A percentile compares a stretch with the other conserved stretches of the same genome.
Conservation (phyloP, 176 grass and related monocot genomes). For the Elaeis guineensis region DNA sequence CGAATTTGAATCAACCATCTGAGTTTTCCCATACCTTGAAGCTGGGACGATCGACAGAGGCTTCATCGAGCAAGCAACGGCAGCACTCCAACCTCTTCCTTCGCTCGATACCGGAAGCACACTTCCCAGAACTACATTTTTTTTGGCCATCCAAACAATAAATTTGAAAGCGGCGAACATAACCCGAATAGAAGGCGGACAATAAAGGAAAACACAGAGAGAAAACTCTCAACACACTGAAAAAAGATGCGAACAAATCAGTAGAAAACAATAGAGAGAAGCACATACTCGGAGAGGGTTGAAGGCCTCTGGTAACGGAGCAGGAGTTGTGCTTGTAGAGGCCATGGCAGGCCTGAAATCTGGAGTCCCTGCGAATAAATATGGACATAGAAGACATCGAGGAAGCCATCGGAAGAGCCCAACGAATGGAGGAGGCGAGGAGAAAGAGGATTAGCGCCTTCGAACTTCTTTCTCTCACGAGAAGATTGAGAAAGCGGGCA, state of each 20-base stretch:
- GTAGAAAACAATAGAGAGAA: not conserved
- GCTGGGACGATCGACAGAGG: conserved; percentile 15
- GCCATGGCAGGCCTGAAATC: conserved; percentile 11
- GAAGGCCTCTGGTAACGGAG: not conserved
- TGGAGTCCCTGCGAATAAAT: conserved; percentile 34
- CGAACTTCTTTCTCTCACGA: too few species aligned
- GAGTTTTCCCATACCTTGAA: conserved; percentile 24
- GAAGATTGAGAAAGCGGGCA: too few species aligned
- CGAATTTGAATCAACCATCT: conserved; percentile 3
- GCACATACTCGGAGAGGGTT: not conserved
- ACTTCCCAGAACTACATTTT: conserved; percentile 15
- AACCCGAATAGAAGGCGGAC: conserved; percentile 8
- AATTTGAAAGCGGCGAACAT: conserved; percentile 15
- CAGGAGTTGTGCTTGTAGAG: conserved; percentile 3
- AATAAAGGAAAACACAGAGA: conserved; percentile 3
- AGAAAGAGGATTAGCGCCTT: not conserved
- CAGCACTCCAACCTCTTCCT: conserved; percentile 15
- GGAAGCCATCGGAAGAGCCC: not conserved
- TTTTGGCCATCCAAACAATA: conserved; percentile 8
- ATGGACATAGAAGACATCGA: conserved; percentile 65
- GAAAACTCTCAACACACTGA: too few species aligned
- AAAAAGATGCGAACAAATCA: too few species aligned
- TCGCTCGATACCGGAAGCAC: conserved; percentile 3
- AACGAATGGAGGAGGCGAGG: not conserved
- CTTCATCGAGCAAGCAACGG: conserved; percentile 17